Percentiles rank a stretch among this genome's conserved stretches.
Evolutionary conservation across 768 basidiomycete species (phyloP).

Genomic region (Flagelloscypha sp.): DNA sequence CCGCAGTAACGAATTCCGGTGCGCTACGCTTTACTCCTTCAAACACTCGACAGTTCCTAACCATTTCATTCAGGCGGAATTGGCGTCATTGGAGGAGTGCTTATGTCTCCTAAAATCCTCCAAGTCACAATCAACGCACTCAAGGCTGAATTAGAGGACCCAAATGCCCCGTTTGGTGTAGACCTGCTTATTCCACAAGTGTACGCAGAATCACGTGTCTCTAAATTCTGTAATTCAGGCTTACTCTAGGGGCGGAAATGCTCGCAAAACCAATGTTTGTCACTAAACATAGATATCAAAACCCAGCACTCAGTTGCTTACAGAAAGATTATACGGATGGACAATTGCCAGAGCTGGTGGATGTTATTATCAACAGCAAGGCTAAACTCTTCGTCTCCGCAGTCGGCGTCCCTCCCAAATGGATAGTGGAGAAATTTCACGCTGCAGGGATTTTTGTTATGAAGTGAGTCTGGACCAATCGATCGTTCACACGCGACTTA

Average conservation of each 20-base stretch:
- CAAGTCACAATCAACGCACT: constrained; percentile 37
- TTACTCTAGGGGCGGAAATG: constrained; percentile 46
- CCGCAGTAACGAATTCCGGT: constrained; percentile 55
- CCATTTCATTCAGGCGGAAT: constrained; percentile 51
- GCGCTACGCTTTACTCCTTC: too few relatives aligned
- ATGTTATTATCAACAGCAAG: constrained; percentile 47
- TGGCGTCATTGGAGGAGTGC: constrained; percentile 56
- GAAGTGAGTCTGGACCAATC: constrained; percentile 41
- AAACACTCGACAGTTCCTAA: too few relatives aligned
- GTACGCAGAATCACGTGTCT: too few relatives aligned
- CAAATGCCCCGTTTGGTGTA: constrained; percentile 44
- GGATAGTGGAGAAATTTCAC: constrained; percentile 49
- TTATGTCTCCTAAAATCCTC: constrained; percentile 39
- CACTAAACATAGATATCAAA: background rate
- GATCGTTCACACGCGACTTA: too few relatives aligned
- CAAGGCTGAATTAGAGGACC: constrained; percentile 41
- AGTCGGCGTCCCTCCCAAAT: constrained; percentile 52
- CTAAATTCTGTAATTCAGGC: too few relatives aligned
- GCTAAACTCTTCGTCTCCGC: constrained; percentile 51
- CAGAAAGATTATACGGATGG: constrained; percentile 53
- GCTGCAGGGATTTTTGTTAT: constrained; percentile 47
- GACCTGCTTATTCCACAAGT: constrained; percentile 55
- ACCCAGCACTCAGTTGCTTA: background rate
- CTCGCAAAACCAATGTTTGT: constrained; percentile 52
- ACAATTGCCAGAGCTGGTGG: constrained; percentile 42